Base-by-base conservation (phyloP, 2,329 filamentous ascomycete genomes). In the Coniochaeta hoffmannii region DNA sequence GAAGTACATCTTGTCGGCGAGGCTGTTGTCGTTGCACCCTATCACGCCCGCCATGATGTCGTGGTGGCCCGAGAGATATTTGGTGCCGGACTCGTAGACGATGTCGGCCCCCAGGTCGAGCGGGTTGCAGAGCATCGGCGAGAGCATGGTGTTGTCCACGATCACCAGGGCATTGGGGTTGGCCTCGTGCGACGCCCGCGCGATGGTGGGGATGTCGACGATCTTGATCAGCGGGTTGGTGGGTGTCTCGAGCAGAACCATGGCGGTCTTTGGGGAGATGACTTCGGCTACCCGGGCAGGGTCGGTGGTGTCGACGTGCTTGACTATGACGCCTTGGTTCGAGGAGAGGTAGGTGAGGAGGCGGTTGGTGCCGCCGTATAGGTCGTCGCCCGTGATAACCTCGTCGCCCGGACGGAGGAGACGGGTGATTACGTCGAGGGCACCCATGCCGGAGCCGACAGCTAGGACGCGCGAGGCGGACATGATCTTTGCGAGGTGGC, bases 161-260 rank as follows among this genome's bases (percentile, higher is more conserved):
- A 92, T 85, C 15, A 99, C 91, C 38, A 97, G 76, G 26, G 90
- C 88, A 59, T 82, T 83, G 8, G 87, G 77, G 70, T 94, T 96
- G 52, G 82, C 82, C 35, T 86, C 83, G 70, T 97, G 94, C 0
- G 88, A 83, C 19, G 87, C 75, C 36, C 80, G 78, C 14, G 94
- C 85, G 63, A 99, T 95, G 22, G 84, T 79, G 4, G 87, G 81
- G 57, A 99, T 88, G 69, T 99, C 94, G 65, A 95, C 91, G 63
- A 99, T 92, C 76, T 99, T 99, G 79, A 99, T 97, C 51, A 99
- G 76, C 6, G 94, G 95, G 73, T 99, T 99, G 28, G 94, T 99
- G 2, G 95, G 94, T 0, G 92, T 96, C 73, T 99, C 94, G 24
- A 99, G 82, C 35, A 99, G 79, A 1, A 99, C 90, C 90, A 99